These are phyloP conservation scores for Heliamphora pulchella DNA, from an alignment of 179 eudicot genomes.

Conservation along the genomic window DNA sequence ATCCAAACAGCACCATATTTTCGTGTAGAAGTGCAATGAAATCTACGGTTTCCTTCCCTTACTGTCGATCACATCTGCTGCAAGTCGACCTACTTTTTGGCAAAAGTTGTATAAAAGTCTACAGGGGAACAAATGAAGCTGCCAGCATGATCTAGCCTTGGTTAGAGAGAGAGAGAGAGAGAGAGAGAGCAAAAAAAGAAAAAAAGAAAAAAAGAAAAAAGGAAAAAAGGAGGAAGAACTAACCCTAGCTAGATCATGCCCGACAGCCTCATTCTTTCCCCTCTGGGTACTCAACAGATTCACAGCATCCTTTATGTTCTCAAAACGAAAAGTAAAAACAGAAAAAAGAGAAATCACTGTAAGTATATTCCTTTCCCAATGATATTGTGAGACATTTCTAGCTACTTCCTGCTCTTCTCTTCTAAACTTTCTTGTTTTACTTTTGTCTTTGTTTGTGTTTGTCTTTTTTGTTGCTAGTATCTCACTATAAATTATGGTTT, in stretches of 20 bases:
- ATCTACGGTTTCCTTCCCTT: background rate
- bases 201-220: too few species aligned
- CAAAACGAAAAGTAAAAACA: background rate
- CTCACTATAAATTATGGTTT: too few species aligned
- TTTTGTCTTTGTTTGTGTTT: too few species aligned
- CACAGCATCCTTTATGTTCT: background rate
- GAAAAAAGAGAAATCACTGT: constrained; percentile 9
- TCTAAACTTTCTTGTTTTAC: background rate
- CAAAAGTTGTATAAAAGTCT: constrained; percentile 16
- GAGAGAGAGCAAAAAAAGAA: too few species aligned
- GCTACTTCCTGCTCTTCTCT: background rate
- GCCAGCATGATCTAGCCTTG: constrained; percentile 76
- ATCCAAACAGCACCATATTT: background rate
- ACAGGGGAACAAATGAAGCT: constrained; percentile 66
- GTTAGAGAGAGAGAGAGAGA: constrained; percentile 21
- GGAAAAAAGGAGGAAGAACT: background rate
- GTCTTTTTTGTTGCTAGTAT: too few species aligned
- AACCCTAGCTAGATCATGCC: constrained; percentile 53
- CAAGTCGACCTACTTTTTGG: constrained; percentile 2
- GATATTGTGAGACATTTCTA: background rate
- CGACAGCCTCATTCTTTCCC: constrained; percentile 67
- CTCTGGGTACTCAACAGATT: constrained; percentile 21
- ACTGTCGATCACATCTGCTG: background rate
- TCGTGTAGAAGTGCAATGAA: background rate
- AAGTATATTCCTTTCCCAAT: constrained; percentile 16